Conservation (phyloP, 2,329 filamentous ascomycete genomes). For the Colletotrichum camelliae region DNA sequence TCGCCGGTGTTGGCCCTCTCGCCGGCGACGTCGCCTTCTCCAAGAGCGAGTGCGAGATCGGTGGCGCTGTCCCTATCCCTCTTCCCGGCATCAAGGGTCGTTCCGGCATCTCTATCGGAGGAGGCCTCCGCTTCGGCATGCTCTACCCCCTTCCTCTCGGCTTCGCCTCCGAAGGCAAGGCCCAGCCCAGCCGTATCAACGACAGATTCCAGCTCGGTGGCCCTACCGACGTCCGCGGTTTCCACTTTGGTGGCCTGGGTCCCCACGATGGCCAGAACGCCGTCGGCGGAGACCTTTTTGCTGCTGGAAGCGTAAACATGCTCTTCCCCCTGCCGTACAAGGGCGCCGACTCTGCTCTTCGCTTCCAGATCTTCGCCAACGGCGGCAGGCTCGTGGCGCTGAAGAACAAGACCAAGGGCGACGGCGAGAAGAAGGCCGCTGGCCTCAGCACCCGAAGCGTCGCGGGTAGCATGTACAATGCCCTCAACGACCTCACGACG, state of each 20-base stretch:
- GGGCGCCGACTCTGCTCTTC: constrained; percentile 81
- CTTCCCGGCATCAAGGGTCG: constrained; percentile 71
- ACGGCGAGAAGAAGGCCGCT: constrained; percentile 37
- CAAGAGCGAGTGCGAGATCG: constrained; percentile 87
- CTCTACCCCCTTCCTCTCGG: constrained; percentile 81
- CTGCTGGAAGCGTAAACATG: constrained; percentile 85
- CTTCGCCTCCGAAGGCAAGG: constrained; percentile 52
- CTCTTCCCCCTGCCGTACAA: constrained; percentile 84
- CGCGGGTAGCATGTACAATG: constrained; percentile 58
- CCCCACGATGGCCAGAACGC: constrained; percentile 86
- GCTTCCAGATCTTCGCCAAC: constrained; percentile 91
- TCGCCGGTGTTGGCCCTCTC: constrained; percentile 84
- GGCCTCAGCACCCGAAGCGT: constrained; percentile 50
- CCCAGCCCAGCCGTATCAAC: constrained; percentile 79
- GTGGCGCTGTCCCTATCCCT: constrained; percentile 75
- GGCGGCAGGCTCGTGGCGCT: constrained; percentile 84
- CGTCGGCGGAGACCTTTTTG: constrained; percentile 90
- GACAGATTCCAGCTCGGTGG: constrained; percentile 96
- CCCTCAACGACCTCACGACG: constrained; percentile 73
- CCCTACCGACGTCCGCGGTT: constrained; percentile 92
- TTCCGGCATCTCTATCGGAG: constrained; percentile 83
- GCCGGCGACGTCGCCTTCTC: constrained; percentile 92
- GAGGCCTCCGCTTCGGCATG: constrained; percentile 79
- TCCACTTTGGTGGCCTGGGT: constrained; percentile 87
- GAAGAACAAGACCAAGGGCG: constrained; percentile 58